Conservation (phyloP, 768 basidiomycete species). For the Hemileccinum impolitum region DNA sequence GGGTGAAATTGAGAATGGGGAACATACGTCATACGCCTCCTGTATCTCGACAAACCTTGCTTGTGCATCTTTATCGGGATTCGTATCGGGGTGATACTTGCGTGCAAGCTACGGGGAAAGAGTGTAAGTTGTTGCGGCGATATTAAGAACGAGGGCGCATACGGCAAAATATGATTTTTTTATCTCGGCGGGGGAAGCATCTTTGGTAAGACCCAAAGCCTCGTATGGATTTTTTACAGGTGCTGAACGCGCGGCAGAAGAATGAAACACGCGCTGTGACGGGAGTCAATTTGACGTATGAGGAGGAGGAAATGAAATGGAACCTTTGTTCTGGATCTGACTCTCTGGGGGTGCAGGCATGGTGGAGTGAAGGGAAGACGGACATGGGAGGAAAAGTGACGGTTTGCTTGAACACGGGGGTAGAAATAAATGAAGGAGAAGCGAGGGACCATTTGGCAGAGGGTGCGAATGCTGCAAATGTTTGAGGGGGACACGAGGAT, state of each 20-base stretch:
- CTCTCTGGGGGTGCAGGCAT: constrained; percentile 13
- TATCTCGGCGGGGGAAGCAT: constrained; percentile 82
- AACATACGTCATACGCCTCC: constrained; percentile 88
- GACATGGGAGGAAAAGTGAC: background rate
- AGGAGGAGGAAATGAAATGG: constrained; percentile 9
- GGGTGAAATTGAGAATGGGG: constrained; percentile 12
- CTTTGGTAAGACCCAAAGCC: constrained; percentile 83
- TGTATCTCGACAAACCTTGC: constrained; percentile 97
- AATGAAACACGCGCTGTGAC: constrained; percentile 71
- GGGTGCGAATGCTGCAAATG: background rate
- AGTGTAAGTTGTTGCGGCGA: constrained; percentile 12
- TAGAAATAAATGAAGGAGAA: constrained; percentile 55
- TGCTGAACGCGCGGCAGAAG: constrained; percentile 48
- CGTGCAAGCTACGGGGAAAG: constrained; percentile 77
- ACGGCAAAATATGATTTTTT: constrained; percentile 98
- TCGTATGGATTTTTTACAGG: constrained; percentile 84
- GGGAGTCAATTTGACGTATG: constrained; percentile 18
- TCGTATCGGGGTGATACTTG: constrained; percentile 97
- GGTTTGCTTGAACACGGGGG: constrained; percentile 36
- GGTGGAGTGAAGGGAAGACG: background rate
- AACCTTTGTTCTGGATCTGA: constrained; percentile 40
- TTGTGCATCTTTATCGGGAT: constrained; percentile 85
- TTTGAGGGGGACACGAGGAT: background rate
- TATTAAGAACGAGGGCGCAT: constrained; percentile 28
- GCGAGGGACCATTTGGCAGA: constrained; percentile 47